Conservation (phyloP, 192 early-diverging fungal genomes). For the Cladochytrium replicatum region DNA sequence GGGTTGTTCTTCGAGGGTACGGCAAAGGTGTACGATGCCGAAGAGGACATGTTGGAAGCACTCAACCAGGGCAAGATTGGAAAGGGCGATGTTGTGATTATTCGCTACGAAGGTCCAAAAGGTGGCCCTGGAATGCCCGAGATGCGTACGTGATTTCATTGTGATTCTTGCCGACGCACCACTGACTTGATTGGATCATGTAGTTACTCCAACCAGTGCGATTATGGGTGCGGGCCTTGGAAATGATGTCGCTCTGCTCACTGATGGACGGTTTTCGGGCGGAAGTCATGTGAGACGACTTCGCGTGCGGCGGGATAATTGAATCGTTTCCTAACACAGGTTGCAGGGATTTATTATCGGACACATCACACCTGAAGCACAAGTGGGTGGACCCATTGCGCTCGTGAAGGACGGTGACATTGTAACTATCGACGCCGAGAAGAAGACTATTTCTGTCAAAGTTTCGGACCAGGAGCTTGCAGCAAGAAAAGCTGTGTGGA, state of each 20-base stretch:
- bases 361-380: conserved; percentile 97
- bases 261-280: conserved; percentile 98
- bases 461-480: conserved; percentile 69
- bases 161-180: neutral
- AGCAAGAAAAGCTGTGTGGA: conserved; percentile 60
- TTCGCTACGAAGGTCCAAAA: conserved; percentile 96
- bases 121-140: conserved; percentile 99
- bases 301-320: neutral
- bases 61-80: conserved; percentile 77
- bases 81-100: conserved; percentile 89
- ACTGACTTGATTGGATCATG: neutral
- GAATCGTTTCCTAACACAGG: conserved; percentile 3
- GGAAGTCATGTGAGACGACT: conserved; percentile 69
- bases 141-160: conserved; percentile 60
- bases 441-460: conserved; percentile 64
- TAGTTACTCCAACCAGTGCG: conserved; percentile 87
- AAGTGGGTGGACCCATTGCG: conserved; percentile 91
- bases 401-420: conserved; percentile 83
- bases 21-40: conserved; percentile 86
- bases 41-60: conserved; percentile 83
- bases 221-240: conserved; percentile 99
- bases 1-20: conserved; percentile 79
- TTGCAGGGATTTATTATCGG: conserved; percentile 93
- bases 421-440: conserved; percentile 79
- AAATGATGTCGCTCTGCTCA: conserved; percentile 91